Evolutionary conservation across 495 filamentous ascomycete genomes (phyloP).

Genomic region (Parmelia sp.): DNA sequence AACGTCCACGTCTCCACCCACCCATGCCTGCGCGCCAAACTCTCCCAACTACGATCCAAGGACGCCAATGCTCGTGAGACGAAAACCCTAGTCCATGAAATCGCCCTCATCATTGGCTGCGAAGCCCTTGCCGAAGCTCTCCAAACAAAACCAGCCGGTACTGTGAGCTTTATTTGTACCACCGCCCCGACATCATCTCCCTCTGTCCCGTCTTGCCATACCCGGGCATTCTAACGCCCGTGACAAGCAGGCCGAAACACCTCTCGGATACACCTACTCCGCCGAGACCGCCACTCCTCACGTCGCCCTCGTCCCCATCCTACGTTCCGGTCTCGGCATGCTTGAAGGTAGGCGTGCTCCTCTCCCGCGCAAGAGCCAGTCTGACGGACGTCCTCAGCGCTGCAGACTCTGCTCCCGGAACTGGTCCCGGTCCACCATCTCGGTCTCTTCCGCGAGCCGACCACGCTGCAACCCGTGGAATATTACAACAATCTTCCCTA

Average conservation of each 20-base stretch:
- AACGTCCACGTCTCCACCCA: slow-evolving; percentile 82
- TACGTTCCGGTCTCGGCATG: slow-evolving; percentile 86
- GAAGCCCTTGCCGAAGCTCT: slow-evolving; percentile 71
- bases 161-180: slow-evolving; percentile 21
- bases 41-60: slow-evolving; percentile 76
- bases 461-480: slow-evolving; percentile 81
- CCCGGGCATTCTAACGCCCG: slow-evolving; percentile 2
- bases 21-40: slow-evolving; percentile 80
- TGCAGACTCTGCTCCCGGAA: slow-evolving; percentile 73
- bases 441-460: slow-evolving; percentile 83
- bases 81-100: slow-evolving; percentile 76
- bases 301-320: slow-evolving; percentile 82
- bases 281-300: slow-evolving; percentile 55
- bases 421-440: slow-evolving; percentile 87
- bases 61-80: slow-evolving; percentile 66
- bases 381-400: slow-evolving; percentile 42
- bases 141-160: slow-evolving; percentile 43
- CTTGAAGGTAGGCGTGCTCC: slow-evolving; percentile 54
- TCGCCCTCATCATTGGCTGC: slow-evolving; percentile 71
- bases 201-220: neutral
- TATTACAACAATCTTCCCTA: slow-evolving; percentile 98
- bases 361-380: neutral
- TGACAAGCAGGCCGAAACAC: slow-evolving; percentile 56
- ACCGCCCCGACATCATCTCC: neutral
- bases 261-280: slow-evolving; percentile 64